Base-by-base conservation (phyloP, 306 rosid genomes). In the Quercus rubra region DNA sequence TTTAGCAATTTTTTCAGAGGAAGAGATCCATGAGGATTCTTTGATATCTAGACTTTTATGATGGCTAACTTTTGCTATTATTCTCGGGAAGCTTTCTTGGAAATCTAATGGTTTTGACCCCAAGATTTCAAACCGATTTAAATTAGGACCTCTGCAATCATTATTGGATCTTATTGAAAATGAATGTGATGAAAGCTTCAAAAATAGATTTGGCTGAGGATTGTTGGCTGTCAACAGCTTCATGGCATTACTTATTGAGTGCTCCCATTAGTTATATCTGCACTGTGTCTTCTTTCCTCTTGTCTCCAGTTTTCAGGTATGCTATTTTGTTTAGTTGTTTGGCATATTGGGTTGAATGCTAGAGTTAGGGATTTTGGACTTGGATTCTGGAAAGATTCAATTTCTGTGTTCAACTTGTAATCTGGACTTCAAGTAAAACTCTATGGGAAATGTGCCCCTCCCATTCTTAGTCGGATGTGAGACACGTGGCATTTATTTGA, bases 1-100 rank as follows among this genome's bases (percentile, higher is more conserved):
- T 83, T 75, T 78, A 54, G 14, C 68, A 25, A 78, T 54, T 71
- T 70, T 81, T 74, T 78, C 41, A 17, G 72, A 78, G 71, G 91
- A 85, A 49, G 79, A 81, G 59, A 82, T 79, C 41, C 68, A 12
- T 1, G 85, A 88, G 51, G 84, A 86, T 78, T 85, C 88, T 2
- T 66, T 91, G 84, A 77, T 81, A 70, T 89, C 87, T 18, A 88
- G 84, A 73, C 75, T 92, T 75, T 77, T 91, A 56, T 92, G 88
- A 13, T 95, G 97, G 94, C 84, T 95, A 63, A 81, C 89, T 75
- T 92, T 96, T 28, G 74, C 90, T 15, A 85, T 88, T 74, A 90
- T 92, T 82, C 80, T 86, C 31, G 97, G 92, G 79, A 90, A 82
- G 84, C 84, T 90, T 82, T 76, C 80, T 74, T 20, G 70, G 67